Base-by-base conservation (phyloP, 148 eudicot genomes). In the Camellia japonica region DNA sequence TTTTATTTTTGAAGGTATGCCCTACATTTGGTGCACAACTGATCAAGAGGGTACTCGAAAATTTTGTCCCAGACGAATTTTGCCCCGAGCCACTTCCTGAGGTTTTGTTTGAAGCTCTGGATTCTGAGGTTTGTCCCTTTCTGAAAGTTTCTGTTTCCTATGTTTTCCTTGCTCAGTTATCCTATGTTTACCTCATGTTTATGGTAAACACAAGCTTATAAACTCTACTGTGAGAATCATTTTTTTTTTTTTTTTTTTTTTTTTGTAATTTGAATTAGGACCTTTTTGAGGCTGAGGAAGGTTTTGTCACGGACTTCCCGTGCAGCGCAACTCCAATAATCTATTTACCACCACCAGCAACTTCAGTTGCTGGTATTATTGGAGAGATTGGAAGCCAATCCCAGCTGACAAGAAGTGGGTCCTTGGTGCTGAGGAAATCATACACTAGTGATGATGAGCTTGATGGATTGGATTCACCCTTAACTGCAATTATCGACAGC, bases 381-480 rank as follows among this genome's bases (percentile, higher is more conserved):
- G 87, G 92, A 59, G 88, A 83, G 63, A 43, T 59, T 41, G 90
- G 86, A 49, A 89, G 79, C 61, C 86, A 76, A 68, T 74, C 90
- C 66, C 83, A 78, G 82, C 80, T 93, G 78, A 84, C 84, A 88
- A 85, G 97, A 77, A 90, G 88, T 43, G 83, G 87, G 15, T 93
- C 90, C n/a, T 87, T 89, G 1, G 82, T 91, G 76, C 90, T 90
- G 16, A 88, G 78, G 72, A 94, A 88, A 81, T 92, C 97, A 71
- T 90, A 94, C 83, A 96, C 97, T 1, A 96, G 98, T 41, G 99
- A 96, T 38, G 95, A 96, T 68, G 98, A 73, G 65, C 87, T 96
- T 19, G 97, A 93, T 68, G 94, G 91, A 77, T 79, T 96, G 71
- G 90, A 88, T 80, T 93, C 95, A 41, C 97, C 98, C 38, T 81